phyloP scores from a whole-genome alignment of 2,329 filamentous ascomycete genomes.

The Stagonosporopsis cucurbitacearum region DNA sequence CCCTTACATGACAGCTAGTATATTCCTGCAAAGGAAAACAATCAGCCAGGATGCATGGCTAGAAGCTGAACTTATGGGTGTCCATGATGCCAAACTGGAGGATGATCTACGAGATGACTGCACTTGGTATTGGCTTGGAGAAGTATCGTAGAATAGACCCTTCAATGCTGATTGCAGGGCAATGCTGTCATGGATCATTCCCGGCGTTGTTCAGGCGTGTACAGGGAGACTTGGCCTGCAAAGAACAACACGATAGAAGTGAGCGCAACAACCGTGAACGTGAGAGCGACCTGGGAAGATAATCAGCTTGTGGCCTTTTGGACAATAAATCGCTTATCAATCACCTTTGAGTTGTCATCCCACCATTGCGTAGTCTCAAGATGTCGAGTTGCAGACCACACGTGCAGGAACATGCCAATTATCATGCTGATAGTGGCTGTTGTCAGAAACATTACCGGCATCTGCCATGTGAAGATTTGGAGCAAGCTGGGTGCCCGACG shows the following conservation, averaged over 20 bases:
- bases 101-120: background rate
- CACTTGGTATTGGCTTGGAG: background rate
- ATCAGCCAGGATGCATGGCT: no score
- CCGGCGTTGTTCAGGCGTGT: conserved; percentile 17
- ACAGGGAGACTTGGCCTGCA: conserved; percentile 30
- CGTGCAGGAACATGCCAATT: conserved; percentile 48
- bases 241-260: conserved; percentile 28
- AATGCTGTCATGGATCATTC: background rate
- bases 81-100: background rate
- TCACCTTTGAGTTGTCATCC: conserved; percentile 42
- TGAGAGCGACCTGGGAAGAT: conserved; percentile 28
- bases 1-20: background rate
- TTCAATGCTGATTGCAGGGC: background rate
- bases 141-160: no score
- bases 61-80: background rate
- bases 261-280: conserved; percentile 27
- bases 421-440: conserved; percentile 48
- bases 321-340: background rate
- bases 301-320: background rate
- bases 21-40: no score
- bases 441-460: conserved; percentile 48
- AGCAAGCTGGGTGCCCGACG: conserved; percentile 31
- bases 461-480: conserved; percentile 49
- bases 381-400: conserved; percentile 45
- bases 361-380: conserved; percentile 33